phyloP scores from a whole-genome alignment of 139 green algal genomes.

The Micractinium conductrix region DNA sequence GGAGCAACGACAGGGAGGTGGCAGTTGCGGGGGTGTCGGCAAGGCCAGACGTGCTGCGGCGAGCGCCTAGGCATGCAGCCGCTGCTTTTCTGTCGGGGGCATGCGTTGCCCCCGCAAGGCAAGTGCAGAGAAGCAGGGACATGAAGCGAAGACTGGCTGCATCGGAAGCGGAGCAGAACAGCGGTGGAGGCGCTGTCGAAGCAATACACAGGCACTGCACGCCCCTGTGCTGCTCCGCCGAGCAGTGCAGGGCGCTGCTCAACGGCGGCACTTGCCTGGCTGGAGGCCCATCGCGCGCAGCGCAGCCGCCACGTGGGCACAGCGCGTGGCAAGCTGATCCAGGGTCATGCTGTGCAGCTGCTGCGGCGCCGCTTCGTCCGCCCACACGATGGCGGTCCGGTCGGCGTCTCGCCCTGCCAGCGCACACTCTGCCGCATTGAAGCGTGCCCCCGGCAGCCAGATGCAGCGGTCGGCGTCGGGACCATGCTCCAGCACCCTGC shows the following conservation, averaged over 20 bases:
- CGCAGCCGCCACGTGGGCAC: conserved; percentile 49
- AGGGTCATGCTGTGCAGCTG: conserved; percentile 57
- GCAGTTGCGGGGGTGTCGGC: no score
- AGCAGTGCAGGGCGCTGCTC: no score
- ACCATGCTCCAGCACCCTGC: conserved; percentile 42
- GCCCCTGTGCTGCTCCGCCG: no score
- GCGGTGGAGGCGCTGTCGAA: no score
- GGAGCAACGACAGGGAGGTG: neutral
- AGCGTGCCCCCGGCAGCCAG: conserved; percentile 79
- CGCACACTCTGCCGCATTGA: conserved; percentile 84
- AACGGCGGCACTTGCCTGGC: no score
- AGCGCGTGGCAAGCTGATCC: conserved; percentile 53
- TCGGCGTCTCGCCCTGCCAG: conserved; percentile 54
- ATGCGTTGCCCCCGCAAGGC: no score
- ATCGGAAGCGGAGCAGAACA: no score
- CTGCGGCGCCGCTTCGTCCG: conserved; percentile 58
- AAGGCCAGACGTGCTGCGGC: neutral
- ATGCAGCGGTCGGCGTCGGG: conserved; percentile 50
- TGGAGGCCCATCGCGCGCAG: conserved; percentile 45
- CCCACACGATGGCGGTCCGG: conserved; percentile 77
- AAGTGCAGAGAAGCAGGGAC: no score
- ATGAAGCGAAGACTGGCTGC: no score
- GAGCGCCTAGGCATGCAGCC: no score
- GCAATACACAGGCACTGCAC: no score
- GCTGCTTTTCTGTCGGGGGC: no score